phyloP scores from a whole-genome alignment of 805 yeast species.

The Candida taoyuanica region DNA sequence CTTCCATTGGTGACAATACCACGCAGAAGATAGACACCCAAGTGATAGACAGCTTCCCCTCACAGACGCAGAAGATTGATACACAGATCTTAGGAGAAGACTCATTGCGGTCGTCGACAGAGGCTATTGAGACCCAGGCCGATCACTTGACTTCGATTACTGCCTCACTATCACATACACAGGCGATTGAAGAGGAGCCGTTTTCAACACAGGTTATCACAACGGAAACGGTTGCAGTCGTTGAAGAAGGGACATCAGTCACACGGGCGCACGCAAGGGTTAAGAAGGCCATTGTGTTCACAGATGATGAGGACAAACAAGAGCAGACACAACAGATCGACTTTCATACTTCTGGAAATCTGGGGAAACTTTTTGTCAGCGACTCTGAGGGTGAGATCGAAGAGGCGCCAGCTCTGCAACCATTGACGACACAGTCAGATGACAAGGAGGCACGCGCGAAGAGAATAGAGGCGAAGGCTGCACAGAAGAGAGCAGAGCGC shows the following conservation, averaged over 20 bases:
- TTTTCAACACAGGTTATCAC: neutral
- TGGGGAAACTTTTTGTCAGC: constrained; percentile 12
- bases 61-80: neutral
- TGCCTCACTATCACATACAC: neutral
- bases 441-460: constrained; percentile 9
- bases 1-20: neutral
- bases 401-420: neutral
- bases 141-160: neutral
- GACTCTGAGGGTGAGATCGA: constrained; percentile 19
- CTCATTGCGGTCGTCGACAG: neutral
- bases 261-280: neutral
- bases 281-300: neutral
- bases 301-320: constrained; percentile 2
- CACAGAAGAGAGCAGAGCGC: constrained; percentile 21
- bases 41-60: neutral
- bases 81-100: neutral
- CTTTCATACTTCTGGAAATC: neutral
- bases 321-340: neutral
- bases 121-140: neutral
- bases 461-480: constrained; percentile 20
- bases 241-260: neutral
- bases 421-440: constrained; percentile 2
- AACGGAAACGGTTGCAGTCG: neutral
- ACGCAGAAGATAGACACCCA: constrained; percentile 1
- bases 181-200: neutral